Conservation (phyloP, 257 asterid species). For the Paulownia fortunei region DNA sequence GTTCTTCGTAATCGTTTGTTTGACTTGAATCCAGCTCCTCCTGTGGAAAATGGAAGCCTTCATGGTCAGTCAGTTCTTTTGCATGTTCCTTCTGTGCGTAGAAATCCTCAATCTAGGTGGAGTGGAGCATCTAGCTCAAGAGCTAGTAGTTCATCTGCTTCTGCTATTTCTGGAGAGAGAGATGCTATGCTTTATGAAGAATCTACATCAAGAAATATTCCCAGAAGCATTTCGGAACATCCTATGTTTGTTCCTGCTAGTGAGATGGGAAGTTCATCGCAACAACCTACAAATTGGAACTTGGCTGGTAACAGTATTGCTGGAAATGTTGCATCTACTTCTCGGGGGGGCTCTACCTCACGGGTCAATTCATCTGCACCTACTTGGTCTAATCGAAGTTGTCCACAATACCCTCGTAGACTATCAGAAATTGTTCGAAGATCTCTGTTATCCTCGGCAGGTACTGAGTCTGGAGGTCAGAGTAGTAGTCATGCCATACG, state of each 20-base stretch:
- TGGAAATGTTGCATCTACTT: conserved; percentile 55
- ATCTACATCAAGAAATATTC: conserved; percentile 46
- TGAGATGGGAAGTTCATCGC: conserved; percentile 58
- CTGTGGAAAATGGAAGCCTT: conserved; percentile 42
- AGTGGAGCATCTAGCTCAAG: conserved; percentile 58
- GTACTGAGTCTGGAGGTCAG: conserved; percentile 56
- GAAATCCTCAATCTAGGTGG: conserved; percentile 60
- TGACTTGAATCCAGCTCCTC: conserved; percentile 49
- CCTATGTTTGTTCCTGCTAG: conserved; percentile 66
- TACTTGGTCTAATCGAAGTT: conserved; percentile 59
- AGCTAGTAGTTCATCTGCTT: conserved; percentile 39
- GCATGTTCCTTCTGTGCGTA: conserved; percentile 48
- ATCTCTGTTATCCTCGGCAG: conserved; percentile 61
- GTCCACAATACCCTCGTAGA: conserved; percentile 67
- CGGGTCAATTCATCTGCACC: conserved; percentile 54
- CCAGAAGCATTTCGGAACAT: conserved; percentile 76
- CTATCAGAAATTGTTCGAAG: conserved; percentile 76
- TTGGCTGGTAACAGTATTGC: conserved; percentile 46
- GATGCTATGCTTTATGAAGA: conserved; percentile 42
- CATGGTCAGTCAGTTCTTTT: conserved; percentile 40
- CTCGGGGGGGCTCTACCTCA: conserved; percentile 52
- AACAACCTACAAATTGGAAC: conserved; percentile 54
- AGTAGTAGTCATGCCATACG: conserved; percentile 44
- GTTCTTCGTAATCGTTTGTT: conserved; percentile 41
- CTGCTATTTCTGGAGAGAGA: conserved; percentile 33